These are phyloP conservation scores for Dimocarpus longan DNA, from an alignment of 345 rosid genomes.

Conservation along the genomic window DNA sequence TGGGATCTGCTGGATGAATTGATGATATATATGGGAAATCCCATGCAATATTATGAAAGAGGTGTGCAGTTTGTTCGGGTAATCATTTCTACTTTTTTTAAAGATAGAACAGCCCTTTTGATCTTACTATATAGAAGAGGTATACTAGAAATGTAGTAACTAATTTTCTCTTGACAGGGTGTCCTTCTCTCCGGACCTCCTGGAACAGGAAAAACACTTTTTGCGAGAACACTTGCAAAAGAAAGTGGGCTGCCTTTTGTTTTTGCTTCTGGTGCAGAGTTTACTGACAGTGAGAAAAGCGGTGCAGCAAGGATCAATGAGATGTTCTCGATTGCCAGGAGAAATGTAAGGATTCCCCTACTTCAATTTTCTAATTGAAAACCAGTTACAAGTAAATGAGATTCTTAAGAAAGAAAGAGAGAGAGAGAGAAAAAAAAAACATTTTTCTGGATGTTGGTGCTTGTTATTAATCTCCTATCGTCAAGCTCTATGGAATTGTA, in stretches of 20 bases:
- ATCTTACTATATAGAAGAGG: neutral
- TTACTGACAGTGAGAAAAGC: constrained; percentile 89
- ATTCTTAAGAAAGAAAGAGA: neutral
- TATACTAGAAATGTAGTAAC: constrained; percentile 2
- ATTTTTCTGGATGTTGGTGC: constrained; percentile 1
- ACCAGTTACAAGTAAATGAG: neutral
- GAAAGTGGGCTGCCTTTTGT: constrained; percentile 96
- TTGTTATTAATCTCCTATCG: neutral
- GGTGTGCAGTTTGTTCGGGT: constrained; percentile 93
- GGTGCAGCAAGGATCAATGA: constrained; percentile 91
- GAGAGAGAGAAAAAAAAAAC: neutral
- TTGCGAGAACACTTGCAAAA: constrained; percentile 93
- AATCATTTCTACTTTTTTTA: constrained; percentile 26
- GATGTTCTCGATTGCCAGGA: constrained; percentile 88
- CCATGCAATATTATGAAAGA: constrained; percentile 89
- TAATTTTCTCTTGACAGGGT: constrained; percentile 53
- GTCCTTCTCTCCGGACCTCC: constrained; percentile 98
- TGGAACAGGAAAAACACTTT: constrained; percentile 97
- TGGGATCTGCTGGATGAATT: constrained; percentile 99
- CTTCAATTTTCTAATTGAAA: constrained; percentile 2
- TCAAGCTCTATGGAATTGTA: neutral
- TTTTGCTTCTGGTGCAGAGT: constrained; percentile 97
- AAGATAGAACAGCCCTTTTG: constrained; percentile 10
- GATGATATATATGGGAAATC: constrained; percentile 93
- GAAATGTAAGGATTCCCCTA: constrained; percentile 65